Evolutionary conservation across 345 rosid genomes (phyloP).

Genomic region (Erodium maritimum): DNA sequence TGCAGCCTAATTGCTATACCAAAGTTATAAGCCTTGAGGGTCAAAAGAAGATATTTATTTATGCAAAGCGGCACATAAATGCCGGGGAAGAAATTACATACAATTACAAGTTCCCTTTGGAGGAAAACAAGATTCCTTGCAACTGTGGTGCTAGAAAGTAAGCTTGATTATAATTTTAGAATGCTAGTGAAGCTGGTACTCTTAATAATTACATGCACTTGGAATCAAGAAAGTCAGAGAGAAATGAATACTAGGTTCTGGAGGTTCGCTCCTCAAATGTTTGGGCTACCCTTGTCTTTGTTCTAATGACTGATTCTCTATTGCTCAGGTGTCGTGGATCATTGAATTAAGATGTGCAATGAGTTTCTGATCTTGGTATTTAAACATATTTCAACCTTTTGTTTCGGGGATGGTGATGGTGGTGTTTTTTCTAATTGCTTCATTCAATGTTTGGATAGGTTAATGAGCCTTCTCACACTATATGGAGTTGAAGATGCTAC

Average conservation of each 20-base stretch:
- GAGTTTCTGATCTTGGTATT: slow-evolving; percentile 14
- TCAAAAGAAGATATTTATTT: slow-evolving; percentile 85
- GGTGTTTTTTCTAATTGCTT: too few species aligned
- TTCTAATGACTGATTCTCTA: slow-evolving; percentile 2
- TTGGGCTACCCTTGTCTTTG: neutral
- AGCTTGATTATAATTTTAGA: slow-evolving; percentile 11
- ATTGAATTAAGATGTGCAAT: slow-evolving; percentile 38
- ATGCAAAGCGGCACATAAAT: slow-evolving; percentile 74
- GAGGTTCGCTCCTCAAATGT: neutral
- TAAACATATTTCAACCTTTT: slow-evolving; percentile 6
- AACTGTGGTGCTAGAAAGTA: slow-evolving; percentile 92
- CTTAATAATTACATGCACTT: neutral
- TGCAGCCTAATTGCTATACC: slow-evolving; percentile 97
- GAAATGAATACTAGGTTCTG: neutral
- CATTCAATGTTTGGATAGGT: too few species aligned
- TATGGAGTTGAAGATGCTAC: too few species aligned
- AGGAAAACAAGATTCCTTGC: slow-evolving; percentile 91
- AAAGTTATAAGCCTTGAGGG: slow-evolving; percentile 91
- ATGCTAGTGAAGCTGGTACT: neutral
- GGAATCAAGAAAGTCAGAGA: neutral
- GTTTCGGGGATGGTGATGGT: too few species aligned
- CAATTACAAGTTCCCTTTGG: slow-evolving; percentile 95
- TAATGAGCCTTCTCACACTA: too few species aligned
- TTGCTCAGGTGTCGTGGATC: slow-evolving; percentile 73
- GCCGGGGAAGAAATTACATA: slow-evolving; percentile 93